phyloP scores from a whole-genome alignment of 2,329 filamentous ascomycete species.

The Xylariales sp. region DNA sequence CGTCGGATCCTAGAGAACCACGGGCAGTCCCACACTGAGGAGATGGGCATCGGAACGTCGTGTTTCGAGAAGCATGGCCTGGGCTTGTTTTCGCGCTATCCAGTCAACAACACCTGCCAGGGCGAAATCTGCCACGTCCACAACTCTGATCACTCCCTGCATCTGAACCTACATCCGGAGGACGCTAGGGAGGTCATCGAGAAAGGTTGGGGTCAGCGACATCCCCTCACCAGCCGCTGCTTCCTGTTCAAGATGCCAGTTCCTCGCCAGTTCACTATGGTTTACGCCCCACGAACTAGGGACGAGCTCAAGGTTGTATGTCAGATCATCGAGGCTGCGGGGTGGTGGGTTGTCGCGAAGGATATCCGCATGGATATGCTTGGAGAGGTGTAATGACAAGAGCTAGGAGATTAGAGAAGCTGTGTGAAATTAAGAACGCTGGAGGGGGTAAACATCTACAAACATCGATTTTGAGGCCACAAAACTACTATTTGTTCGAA shows the following conservation, averaged over 20 bases:
- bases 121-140: slow-evolving; percentile 89
- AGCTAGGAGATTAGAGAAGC: not conserved
- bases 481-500: slow-evolving; percentile 13
- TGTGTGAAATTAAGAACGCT: not conserved
- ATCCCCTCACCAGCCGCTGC: slow-evolving; percentile 72
- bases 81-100: slow-evolving; percentile 75
- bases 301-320: slow-evolving; percentile 75
- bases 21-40: slow-evolving; percentile 56
- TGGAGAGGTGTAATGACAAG: slow-evolving; percentile 27
- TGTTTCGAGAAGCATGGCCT: slow-evolving; percentile 87
- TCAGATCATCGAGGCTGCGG: slow-evolving; percentile 77
- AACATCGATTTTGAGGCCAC: not conserved
- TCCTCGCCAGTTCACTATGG: slow-evolving; percentile 79
- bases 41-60: slow-evolving; percentile 72
- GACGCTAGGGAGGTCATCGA: slow-evolving; percentile 79
- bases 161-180: slow-evolving; percentile 82
- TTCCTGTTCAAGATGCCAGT: slow-evolving; percentile 70
- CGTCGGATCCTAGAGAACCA: slow-evolving; percentile 65
- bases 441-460: not conserved
- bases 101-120: slow-evolving; percentile 76
- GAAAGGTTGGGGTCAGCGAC: slow-evolving; percentile 82
- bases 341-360: slow-evolving; percentile 58
- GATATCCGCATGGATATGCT: slow-evolving; percentile 48
- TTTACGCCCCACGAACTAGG: slow-evolving; percentile 78
- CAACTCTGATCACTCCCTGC: slow-evolving; percentile 79